Conservation (phyloP, 768 basidiomycete genomes). For the Suillus plorans region DNA sequence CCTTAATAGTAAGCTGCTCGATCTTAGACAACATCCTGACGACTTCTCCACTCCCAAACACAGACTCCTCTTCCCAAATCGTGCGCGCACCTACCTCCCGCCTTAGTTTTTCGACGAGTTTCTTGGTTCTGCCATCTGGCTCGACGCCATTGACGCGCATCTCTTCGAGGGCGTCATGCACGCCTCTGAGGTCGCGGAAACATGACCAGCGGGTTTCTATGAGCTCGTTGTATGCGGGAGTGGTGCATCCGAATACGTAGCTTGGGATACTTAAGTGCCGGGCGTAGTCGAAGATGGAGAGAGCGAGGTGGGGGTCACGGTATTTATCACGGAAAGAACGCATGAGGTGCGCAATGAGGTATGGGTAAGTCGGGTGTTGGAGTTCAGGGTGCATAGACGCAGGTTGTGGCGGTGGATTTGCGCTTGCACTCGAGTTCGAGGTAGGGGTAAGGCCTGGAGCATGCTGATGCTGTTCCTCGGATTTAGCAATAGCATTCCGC, state of each 20-base stretch:
- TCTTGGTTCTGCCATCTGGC: constrained; percentile 58
- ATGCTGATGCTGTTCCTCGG: constrained; percentile 12
- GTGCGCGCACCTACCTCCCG: constrained; percentile 59
- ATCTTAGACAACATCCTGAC: constrained; percentile 52
- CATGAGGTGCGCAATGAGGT: constrained; percentile 77
- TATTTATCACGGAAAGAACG: constrained; percentile 75
- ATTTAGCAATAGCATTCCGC: constrained; percentile 34
- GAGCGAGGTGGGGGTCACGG: constrained; percentile 74
- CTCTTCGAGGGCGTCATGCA: constrained; percentile 74
- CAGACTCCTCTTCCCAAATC: constrained; percentile 44
- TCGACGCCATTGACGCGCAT: constrained; percentile 81
- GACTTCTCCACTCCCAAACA: constrained; percentile 53
- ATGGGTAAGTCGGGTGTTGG: constrained; percentile 69
- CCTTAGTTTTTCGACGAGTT: constrained; percentile 61
- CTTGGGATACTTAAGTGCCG: constrained; percentile 71
- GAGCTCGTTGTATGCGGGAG: constrained; percentile 87
- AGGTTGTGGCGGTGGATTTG: constrained; percentile 10
- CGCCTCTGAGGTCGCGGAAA: constrained; percentile 80
- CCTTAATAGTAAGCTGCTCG: constrained; percentile 30
- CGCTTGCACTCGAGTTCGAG: not conserved
- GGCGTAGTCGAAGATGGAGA: constrained; percentile 82
- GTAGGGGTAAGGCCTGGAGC: too few relatives aligned
- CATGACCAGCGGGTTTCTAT: constrained; percentile 81
- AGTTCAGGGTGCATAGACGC: constrained; percentile 20
- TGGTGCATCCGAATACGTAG: constrained; percentile 89